Conservation (phyloP, 1,139 yeast genomes). For the Spathaspora sp. region DNA sequence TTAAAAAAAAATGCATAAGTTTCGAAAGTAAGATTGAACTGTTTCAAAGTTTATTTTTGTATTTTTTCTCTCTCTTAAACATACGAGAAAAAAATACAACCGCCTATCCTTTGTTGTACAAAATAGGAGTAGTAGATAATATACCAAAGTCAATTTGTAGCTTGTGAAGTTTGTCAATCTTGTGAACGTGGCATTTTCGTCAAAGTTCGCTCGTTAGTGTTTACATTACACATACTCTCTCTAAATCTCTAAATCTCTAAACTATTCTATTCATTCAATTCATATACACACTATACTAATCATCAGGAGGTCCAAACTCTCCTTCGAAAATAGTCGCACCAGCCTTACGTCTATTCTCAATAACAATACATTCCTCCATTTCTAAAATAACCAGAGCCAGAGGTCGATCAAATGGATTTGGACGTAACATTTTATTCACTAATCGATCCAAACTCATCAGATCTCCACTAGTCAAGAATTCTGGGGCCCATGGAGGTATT, state of each 20-base stretch:
- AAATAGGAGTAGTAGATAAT: no score
- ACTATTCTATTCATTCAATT: background rate
- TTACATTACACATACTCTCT: background rate
- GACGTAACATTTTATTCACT: slow-evolving; percentile 88
- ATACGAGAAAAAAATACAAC: no score
- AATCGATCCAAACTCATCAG: slow-evolving; percentile 71
- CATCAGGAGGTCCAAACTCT: slow-evolving; percentile 62
- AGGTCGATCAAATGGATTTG: slow-evolving; percentile 82
- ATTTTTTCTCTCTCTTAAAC: no score
- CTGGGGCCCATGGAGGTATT: slow-evolving; percentile 82
- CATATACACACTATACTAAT: slow-evolving; percentile 2
- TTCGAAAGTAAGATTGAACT: no score
- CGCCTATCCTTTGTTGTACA: no score
- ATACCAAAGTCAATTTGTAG: no score
- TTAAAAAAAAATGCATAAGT: no score
- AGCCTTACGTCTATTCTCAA: slow-evolving; percentile 81
- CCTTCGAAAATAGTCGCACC: slow-evolving; percentile 98
- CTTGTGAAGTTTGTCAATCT: no score
- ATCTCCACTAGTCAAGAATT: slow-evolving; percentile 69
- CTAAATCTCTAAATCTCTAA: background rate
- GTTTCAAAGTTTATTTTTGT: no score
- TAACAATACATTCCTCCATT: slow-evolving; percentile 71
- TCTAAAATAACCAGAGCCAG: slow-evolving; percentile 68
- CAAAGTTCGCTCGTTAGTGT: background rate
- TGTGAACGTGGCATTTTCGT: background rate